Evolutionary conservation across 2,329 filamentous ascomycete species (phyloP), one percentile per base, ranked within the genome.

Genomic region (Zarea fungicola): DNA sequence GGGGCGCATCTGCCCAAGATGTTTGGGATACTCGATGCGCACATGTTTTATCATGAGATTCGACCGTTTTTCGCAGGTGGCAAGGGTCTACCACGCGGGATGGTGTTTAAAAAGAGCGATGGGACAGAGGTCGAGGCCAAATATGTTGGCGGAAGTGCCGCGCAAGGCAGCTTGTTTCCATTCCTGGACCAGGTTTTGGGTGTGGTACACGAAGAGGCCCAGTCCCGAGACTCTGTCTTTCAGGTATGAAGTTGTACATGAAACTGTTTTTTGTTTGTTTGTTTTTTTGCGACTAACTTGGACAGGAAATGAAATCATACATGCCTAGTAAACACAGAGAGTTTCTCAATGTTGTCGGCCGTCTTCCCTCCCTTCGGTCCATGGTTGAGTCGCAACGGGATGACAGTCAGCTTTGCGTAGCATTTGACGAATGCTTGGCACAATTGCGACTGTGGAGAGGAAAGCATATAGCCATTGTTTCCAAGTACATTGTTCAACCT

Each of bases 101-200:
- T 54, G 6, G 55, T 55, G 9, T 52, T 56, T 29, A 48, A 51
- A 25, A 45, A 32, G 14, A 36, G 46, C 13, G 52, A 57, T 28
- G 55, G 54, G n/a, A 39, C 42, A 11, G 40, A 52, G 35, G 11
- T 35, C 19, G 45, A 37, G 19, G 50, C 48, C 6, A 47, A 49
- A 21, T 54, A 49, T 39, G 52, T 55, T 19, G 54, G 54, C 2
- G 55, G 54, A 6, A 53, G 51, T 37, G 55, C 55, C 14, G 55
- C 54, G 13, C 55, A 56, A 31, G 56, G 55, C 42, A 51, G 49
- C n/a, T 36, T 54, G n/a, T 56, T 57, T 41, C 55, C 53, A 23
- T 53, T 54, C 34, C 41, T 57, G 39, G 55, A 54, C 31, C 10
- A 49, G 2, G 49, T 54, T 11, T 49, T 54, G n/a, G 54, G 43